phyloP scores from a whole-genome alignment of 495 filamentous ascomycete genomes.

The Massariosphaeria phaeospora region DNA sequence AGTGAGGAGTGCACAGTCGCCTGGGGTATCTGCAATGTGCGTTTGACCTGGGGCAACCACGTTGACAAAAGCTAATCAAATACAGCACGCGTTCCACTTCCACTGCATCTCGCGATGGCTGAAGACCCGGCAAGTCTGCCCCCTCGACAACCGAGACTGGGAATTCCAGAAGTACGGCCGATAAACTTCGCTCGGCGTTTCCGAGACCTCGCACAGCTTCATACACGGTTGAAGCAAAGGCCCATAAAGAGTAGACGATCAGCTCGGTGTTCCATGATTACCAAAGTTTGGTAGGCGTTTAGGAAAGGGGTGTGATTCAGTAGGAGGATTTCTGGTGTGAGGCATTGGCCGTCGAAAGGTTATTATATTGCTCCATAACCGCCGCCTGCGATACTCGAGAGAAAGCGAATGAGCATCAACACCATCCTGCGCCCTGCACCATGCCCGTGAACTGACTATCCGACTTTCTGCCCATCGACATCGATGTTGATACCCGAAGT shows the following conservation, averaged over 20 bases:
- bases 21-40: conserved; percentile 98
- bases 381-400: too few species aligned
- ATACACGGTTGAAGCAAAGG: too few species aligned
- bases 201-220: too few species aligned
- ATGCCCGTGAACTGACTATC: conserved; percentile 18
- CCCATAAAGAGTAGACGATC: too few species aligned
- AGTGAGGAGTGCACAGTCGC: conserved; percentile 98
- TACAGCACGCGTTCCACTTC: conserved; percentile 97
- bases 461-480: conserved; percentile 55
- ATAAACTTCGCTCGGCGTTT: conserved; percentile 40
- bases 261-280: too few species aligned
- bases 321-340: too few species aligned
- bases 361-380: too few species aligned
- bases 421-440: neutral
- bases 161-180: conserved; percentile 99
- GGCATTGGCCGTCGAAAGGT: too few species aligned
- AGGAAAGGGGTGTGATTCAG: too few species aligned
- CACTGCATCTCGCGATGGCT: conserved; percentile 99
- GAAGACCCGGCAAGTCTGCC: conserved; percentile 98
- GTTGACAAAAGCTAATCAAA: neutral
- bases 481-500: conserved; percentile 41
- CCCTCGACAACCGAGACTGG: conserved; percentile 97
- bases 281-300: too few species aligned
- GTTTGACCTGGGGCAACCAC: conserved; percentile 35
- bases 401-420: neutral